Evolutionary conservation across 768 basidiomycete species (phyloP).

Genomic region (Lentinula guzmanii): DNA sequence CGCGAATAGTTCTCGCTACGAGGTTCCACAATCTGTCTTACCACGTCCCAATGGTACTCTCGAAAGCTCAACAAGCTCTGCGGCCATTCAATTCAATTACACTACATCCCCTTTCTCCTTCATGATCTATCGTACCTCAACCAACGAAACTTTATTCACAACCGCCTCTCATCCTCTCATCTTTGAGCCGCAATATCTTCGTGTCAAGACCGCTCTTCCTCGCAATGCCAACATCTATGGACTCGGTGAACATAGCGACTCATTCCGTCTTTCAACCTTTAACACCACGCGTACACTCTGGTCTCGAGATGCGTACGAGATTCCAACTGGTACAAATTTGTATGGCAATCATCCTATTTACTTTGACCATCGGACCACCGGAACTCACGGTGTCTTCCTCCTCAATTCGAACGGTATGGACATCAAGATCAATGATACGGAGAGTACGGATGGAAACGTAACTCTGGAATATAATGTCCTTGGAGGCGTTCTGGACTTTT

Average conservation of each 20-base stretch:
- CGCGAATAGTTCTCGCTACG: slow-evolving; percentile 42
- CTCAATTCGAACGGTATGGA: slow-evolving; percentile 76
- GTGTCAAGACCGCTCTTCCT: slow-evolving; percentile 60
- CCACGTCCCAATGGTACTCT: slow-evolving; percentile 40
- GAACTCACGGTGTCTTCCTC: slow-evolving; percentile 66
- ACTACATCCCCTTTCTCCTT: slow-evolving; percentile 58
- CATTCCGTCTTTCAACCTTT: slow-evolving; percentile 50
- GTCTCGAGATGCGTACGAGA: slow-evolving; percentile 60
- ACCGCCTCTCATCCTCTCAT: slow-evolving; percentile 58
- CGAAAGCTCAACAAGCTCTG: slow-evolving; percentile 19
- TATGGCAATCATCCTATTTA: slow-evolving; percentile 73
- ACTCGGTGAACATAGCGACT: slow-evolving; percentile 66
- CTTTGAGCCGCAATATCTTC: slow-evolving; percentile 73
- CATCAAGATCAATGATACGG: slow-evolving; percentile 51
- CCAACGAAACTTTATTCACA: slow-evolving; percentile 53
- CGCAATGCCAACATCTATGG: slow-evolving; percentile 67
- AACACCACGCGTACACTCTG: slow-evolving; percentile 50
- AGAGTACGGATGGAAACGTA: slow-evolving; percentile 19
- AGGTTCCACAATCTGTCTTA: slow-evolving; percentile 58
- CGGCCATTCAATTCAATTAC: slow-evolving; percentile 55
- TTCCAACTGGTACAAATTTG: slow-evolving; percentile 54
- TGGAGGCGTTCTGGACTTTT: slow-evolving; percentile 73
- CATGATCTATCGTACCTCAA: slow-evolving; percentile 42
- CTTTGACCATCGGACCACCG: slow-evolving; percentile 60
- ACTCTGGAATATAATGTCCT: slow-evolving; percentile 71